phyloP scores from a whole-genome alignment of 805 yeast genomes.

The Yarrowia sp. region DNA sequence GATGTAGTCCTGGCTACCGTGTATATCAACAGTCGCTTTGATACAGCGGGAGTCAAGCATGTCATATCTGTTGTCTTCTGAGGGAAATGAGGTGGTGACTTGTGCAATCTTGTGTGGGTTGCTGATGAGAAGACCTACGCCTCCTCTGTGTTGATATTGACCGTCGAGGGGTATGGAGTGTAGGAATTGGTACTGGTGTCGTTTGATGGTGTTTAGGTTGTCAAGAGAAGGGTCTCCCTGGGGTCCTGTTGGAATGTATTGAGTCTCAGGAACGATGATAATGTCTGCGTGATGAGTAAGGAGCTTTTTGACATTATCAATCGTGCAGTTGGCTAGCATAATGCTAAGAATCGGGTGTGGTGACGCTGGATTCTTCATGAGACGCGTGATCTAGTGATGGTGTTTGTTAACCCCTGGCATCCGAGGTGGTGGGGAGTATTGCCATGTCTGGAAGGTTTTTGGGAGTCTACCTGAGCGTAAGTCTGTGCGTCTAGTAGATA shows the following conservation, averaged over 20 bases:
- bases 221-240: background rate
- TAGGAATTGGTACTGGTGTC: background rate
- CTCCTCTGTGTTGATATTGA: background rate
- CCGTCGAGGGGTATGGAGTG: background rate
- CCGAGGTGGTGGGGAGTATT: too few species aligned
- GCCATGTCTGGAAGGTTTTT: too few species aligned
- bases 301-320: too few species aligned
- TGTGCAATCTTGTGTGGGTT: background rate
- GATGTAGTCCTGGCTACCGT: background rate
- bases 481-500: too few species aligned
- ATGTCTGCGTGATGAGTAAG: background rate
- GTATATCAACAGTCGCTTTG: background rate
- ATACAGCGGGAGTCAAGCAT: background rate
- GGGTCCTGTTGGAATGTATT: background rate
- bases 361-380: too few species aligned
- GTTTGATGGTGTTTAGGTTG: too few species aligned
- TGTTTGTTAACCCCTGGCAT: too few species aligned
- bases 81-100: background rate
- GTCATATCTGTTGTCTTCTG: background rate
- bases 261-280: background rate
- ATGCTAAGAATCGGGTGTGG: too few species aligned
- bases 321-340: too few species aligned
- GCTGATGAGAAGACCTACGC: background rate
- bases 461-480: too few species aligned
- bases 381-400: too few species aligned